These are phyloP conservation scores for Cytospora mali DNA, from an alignment of 2,329 filamentous ascomycete species.

Conservation along the genomic window DNA sequence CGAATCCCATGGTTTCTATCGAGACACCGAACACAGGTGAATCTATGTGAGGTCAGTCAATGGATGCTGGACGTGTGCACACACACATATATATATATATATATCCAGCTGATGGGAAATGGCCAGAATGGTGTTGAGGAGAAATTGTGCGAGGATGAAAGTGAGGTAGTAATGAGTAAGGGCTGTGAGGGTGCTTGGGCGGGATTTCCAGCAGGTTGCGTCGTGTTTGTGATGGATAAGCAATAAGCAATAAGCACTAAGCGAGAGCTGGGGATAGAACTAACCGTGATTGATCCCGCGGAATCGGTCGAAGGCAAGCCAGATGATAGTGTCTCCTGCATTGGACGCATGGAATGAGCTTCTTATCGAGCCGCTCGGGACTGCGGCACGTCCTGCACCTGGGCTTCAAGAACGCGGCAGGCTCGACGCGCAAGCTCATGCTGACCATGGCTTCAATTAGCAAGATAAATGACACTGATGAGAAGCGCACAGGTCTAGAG, in stretches of 20 bases:
- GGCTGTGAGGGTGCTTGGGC: not conserved
- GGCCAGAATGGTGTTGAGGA: not conserved
- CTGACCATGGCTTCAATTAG: conserved; percentile 24
- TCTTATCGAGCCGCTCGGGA: conserved; percentile 29
- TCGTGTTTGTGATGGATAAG: not conserved
- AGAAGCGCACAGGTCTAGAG: conserved; percentile 14
- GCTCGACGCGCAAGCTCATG: conserved; percentile 6
- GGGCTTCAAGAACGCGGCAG: not conserved
- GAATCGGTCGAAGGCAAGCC: conserved; percentile 32
- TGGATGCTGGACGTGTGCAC: not conserved
- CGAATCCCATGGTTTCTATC: conserved; percentile 18
- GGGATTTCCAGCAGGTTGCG: not conserved
- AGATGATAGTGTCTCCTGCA: conserved; percentile 33
- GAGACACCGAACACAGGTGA: conserved; percentile 24
- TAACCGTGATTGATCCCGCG: conserved; percentile 27
- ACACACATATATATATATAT: too few relatives aligned
- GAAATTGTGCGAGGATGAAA: not conserved
- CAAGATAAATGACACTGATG: not conserved
- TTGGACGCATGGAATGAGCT: conserved; percentile 31
- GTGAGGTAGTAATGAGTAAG: conserved; percentile 5
- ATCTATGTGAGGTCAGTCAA: conserved; percentile 17
- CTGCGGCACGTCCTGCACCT: conserved; percentile 21
- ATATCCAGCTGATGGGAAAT: not conserved
- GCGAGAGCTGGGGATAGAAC: not conserved
- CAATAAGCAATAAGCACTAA: not conserved